phyloP scores from a whole-genome alignment of 768 basidiomycete species.

The Tubosaeta brunneosetosa region DNA sequence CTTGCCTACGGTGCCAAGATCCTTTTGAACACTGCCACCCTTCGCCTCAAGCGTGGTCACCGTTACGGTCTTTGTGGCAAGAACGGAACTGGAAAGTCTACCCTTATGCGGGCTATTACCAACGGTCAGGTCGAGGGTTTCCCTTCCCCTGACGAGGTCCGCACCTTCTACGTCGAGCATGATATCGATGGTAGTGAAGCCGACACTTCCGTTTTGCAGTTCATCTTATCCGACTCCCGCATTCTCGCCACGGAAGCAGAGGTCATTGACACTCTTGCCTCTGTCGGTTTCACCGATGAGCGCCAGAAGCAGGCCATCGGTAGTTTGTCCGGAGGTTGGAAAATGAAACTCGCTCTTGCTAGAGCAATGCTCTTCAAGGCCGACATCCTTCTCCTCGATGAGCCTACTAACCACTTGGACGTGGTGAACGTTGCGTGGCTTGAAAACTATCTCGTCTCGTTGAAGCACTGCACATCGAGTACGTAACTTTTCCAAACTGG shows the following conservation, averaged over 20 bases:
- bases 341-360: constrained; percentile 98
- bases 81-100: constrained; percentile 98
- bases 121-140: constrained; percentile 98
- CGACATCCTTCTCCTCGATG: constrained; percentile 93
- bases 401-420: constrained; percentile 96
- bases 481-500: constrained; percentile 27
- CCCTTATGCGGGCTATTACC: constrained; percentile 89
- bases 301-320: constrained; percentile 85
- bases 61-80: constrained; percentile 98
- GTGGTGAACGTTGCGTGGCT: constrained; percentile 98
- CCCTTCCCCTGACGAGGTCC: constrained; percentile 94
- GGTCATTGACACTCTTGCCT: constrained; percentile 72
- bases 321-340: constrained; percentile 96
- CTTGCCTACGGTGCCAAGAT: constrained; percentile 99
- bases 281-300: constrained; percentile 88
- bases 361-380: constrained; percentile 98
- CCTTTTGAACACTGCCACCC: constrained; percentile 90
- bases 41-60: constrained; percentile 97
- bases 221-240: constrained; percentile 83
- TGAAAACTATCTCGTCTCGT: constrained; percentile 83
- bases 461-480: constrained; percentile 92
- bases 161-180: constrained; percentile 99
- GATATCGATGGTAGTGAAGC: constrained; percentile 96
- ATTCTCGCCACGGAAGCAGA: constrained; percentile 67
- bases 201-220: constrained; percentile 84